These are phyloP conservation scores for Camelina sativa DNA, from an alignment of 345 rosid genomes.

Conservation along the genomic window DNA sequence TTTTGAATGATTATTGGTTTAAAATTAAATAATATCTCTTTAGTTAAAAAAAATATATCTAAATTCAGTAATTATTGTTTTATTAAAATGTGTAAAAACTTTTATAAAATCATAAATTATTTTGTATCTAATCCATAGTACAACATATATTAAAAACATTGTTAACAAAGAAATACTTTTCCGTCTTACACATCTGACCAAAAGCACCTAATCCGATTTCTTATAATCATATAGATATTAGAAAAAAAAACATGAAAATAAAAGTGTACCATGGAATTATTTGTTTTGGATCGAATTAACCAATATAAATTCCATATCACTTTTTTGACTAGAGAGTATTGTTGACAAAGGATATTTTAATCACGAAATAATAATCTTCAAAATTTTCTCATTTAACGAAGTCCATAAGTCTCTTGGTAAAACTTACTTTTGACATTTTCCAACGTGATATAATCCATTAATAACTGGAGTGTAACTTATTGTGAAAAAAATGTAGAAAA, in stretches of 20 bases:
- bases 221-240: no score
- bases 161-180: not conserved
- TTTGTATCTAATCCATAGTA: not conserved
- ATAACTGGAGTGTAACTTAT: not conserved
- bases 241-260: no score
- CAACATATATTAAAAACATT: not conserved
- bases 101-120: no score
- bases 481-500: not conserved
- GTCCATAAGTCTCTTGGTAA: not conserved
- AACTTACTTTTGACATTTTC: conserved; percentile 26
- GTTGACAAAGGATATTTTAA: not conserved
- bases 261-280: not conserved
- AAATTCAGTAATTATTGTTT: no score
- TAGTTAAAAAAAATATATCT: no score
- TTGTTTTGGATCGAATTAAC: not conserved
- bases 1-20: no score
- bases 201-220: not conserved
- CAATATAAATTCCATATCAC: not conserved
- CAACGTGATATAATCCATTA: not conserved
- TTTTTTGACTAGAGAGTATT: not conserved
- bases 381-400: not conserved
- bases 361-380: not conserved
- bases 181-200: not conserved
- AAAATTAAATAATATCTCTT: no score
- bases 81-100: no score